phyloP scores from a whole-genome alignment of 1,284 basidiomycete species.

The Agroathelia rolfsii region DNA sequence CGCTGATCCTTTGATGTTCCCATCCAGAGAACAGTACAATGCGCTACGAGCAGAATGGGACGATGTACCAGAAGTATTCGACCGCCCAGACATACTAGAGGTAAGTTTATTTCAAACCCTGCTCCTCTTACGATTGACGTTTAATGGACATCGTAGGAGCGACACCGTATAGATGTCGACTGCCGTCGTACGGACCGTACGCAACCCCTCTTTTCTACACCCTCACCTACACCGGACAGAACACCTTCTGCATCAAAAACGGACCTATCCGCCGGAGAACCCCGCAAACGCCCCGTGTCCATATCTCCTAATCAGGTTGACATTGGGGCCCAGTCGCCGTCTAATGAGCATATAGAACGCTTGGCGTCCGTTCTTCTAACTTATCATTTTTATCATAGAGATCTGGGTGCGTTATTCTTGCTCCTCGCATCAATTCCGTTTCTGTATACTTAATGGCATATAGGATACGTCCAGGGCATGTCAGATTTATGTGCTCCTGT shows the following conservation, averaged over 20 bases:
- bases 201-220: constrained; percentile 74
- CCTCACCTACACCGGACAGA: constrained; percentile 18
- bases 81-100: constrained; percentile 69
- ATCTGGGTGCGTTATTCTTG: constrained; percentile 56
- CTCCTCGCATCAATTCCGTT: constrained; percentile 10
- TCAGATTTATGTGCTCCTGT: constrained; percentile 91
- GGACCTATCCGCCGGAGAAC: constrained; percentile 28
- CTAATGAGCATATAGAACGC: constrained; percentile 79
- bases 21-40: constrained; percentile 53
- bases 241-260: constrained; percentile 23
- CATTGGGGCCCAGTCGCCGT: constrained; percentile 74
- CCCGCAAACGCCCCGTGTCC: constrained; percentile 42
- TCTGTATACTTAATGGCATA: constrained; percentile 9
- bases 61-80: constrained; percentile 70
- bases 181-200: constrained; percentile 94
- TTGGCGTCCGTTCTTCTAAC: constrained; percentile 80
- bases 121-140: too few species aligned
- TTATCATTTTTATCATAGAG: constrained; percentile 86
- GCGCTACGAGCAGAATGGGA: constrained; percentile 72
- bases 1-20: constrained; percentile 4
- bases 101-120: constrained; percentile 24
- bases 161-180: constrained; percentile 89
- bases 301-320: constrained; percentile 64
- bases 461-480: constrained; percentile 94
- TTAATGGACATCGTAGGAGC: constrained; percentile 36